Base-by-base conservation (phyloP, 2,329 filamentous ascomycete species). In the Paraphoma chrysanthemicola region DNA sequence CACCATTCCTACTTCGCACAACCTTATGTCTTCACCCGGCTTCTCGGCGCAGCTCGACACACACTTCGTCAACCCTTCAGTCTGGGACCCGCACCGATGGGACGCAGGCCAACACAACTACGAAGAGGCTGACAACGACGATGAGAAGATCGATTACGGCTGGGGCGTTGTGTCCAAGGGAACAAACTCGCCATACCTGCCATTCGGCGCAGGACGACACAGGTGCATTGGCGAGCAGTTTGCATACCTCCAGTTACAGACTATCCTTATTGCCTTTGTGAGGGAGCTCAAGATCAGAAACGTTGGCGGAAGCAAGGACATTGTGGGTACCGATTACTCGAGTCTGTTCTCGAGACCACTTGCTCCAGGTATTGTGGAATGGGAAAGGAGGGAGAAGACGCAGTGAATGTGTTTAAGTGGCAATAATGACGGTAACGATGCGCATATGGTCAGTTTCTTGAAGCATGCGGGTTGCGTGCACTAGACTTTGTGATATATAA, bases 191-290 rank as follows among this genome's bases (percentile, higher is more conserved):
- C 93, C 94, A 0, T 98, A 97, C 77, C 86, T 98, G 46, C 94
- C 94, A 1, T 98, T 98, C 73, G 94, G 94, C 56, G 94, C 93
- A 30, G 94, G 94, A 42, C 85, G 94, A 66, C 94, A 98, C 79
- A 85, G 94, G 64, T 98, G 94, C 79, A 97, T 98, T 72, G 94
- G 94, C 64, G 94, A 98, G 83, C 92, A 97, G 72, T 98, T 97
- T 77, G 94, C 94, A 66, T 96, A 96, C 75, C 84, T 96, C 55
- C 94, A 98, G 80, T 83, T 98, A 60, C 90, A 93, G 74, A 93
- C 92, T 44, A 96, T 98, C 64, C 82, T 89, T 11, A 92, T 89
- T 48, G 88, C 88, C 56, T 80, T 93, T 63, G 90, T 96, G 41
- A 85, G 92, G 48, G 76, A 87, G 51, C 91, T 97, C 81, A 94